Conservation (phyloP, 768 basidiomycete genomes). For the Chalciporus piperatus region DNA sequence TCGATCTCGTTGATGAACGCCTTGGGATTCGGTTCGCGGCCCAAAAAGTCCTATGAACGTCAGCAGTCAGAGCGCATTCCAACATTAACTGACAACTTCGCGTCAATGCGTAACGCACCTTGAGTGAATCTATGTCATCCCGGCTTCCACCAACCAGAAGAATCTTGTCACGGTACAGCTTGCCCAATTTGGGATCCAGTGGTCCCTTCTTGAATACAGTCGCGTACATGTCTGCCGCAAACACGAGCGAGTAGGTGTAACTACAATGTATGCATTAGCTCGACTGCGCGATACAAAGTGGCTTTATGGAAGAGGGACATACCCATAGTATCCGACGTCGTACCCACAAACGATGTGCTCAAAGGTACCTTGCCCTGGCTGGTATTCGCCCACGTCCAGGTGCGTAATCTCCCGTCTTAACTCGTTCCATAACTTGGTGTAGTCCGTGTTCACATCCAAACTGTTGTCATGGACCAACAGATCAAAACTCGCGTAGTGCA, state of each 20-base stretch:
- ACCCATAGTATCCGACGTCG: slow-evolving; percentile 56
- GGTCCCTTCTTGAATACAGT: slow-evolving; percentile 79
- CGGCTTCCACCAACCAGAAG: slow-evolving; percentile 67
- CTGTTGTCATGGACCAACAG: slow-evolving; percentile 15
- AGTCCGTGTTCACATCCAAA: slow-evolving; percentile 55
- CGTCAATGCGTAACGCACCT: not conserved
- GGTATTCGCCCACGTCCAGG: slow-evolving; percentile 52
- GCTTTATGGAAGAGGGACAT: no score
- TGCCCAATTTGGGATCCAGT: slow-evolving; percentile 61
- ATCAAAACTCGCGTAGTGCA: slow-evolving; percentile 56
- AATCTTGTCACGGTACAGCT: slow-evolving; percentile 70
- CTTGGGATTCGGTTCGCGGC: slow-evolving; percentile 67
- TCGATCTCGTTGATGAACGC: slow-evolving; percentile 67
- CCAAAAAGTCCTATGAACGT: slow-evolving; percentile 66
- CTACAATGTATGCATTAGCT: slow-evolving; percentile 18
- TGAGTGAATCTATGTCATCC: slow-evolving; percentile 68
- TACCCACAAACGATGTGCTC: slow-evolving; percentile 74
- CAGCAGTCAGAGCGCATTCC: no score
- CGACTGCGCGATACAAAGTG: no score
- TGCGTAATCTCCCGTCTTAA: slow-evolving; percentile 65
- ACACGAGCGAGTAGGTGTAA: slow-evolving; percentile 72
- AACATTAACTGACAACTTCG: not conserved
- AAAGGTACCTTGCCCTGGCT: slow-evolving; percentile 70
- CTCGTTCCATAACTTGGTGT: slow-evolving; percentile 71
- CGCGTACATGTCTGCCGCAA: slow-evolving; percentile 55